A percentile compares a stretch with the other conserved stretches of the same genome.
These are phyloP conservation scores for Podaxis sp. DNA, from an alignment of 768 basidiomycete species.

Conservation along the genomic window DNA sequence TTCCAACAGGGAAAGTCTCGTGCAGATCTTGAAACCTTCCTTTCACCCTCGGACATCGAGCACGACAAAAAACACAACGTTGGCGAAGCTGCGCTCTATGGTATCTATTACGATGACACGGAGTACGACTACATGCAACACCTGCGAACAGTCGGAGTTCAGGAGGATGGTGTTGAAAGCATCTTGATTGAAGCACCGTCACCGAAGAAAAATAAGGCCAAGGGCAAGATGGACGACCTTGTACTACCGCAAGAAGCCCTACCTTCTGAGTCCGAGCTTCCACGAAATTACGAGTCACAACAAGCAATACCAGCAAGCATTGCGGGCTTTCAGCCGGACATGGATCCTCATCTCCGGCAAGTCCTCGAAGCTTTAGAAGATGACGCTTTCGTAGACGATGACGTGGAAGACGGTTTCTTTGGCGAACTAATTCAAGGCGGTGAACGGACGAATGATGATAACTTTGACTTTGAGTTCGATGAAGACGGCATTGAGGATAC, in stretches of 20 bases:
- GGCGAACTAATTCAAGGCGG: slow-evolving; percentile 69
- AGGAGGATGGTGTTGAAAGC: slow-evolving; percentile 81
- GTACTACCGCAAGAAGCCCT: slow-evolving; percentile 70
- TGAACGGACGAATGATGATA: slow-evolving; percentile 62
- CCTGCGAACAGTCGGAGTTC: slow-evolving; percentile 72
- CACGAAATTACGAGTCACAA: slow-evolving; percentile 72
- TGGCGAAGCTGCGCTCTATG: slow-evolving; percentile 89
- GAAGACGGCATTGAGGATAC: slow-evolving; percentile 42
- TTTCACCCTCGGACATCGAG: slow-evolving; percentile 46
- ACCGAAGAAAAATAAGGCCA: slow-evolving; percentile 33
- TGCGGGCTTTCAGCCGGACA: slow-evolving; percentile 88
- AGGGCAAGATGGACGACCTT: slow-evolving; percentile 40
- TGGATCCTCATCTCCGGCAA: slow-evolving; percentile 95
- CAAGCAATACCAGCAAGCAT: slow-evolving; percentile 81
- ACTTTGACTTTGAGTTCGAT: slow-evolving; percentile 63
- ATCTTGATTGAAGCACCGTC: slow-evolving; percentile 77
- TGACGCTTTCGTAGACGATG: slow-evolving; percentile 88
- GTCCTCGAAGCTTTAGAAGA: slow-evolving; percentile 93
- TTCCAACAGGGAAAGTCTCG: slow-evolving; percentile 71
- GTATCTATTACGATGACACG: slow-evolving; percentile 92
- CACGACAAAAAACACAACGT: slow-evolving; percentile 52
- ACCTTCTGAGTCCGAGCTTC: slow-evolving; percentile 73
- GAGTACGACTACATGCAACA: slow-evolving; percentile 99
- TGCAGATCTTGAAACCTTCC: slow-evolving; percentile 68
- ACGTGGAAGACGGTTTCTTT: slow-evolving; percentile 75